These are phyloP conservation scores for Fusarium sp. DNA, from an alignment of 2,329 filamentous ascomycete species.

Conservation along the genomic window DNA sequence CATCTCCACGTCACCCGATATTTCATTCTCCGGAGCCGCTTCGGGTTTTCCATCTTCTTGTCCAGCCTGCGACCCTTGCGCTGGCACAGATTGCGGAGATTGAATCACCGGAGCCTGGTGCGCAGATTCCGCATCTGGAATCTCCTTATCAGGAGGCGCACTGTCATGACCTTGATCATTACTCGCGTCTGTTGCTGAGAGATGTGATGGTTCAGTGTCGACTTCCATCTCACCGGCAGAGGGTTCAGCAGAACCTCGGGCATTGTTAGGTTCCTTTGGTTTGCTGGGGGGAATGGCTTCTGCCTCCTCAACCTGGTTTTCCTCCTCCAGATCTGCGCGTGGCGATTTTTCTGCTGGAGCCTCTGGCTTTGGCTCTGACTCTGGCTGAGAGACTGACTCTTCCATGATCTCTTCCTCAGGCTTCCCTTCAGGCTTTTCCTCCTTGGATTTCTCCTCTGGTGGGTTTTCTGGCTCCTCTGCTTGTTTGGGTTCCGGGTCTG, in stretches of 20 bases:
- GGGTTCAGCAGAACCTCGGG: not conserved
- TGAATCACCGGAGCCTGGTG: not conserved
- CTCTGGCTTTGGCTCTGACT: not conserved
- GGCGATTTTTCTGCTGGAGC: not conserved
- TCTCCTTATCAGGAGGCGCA: not conserved
- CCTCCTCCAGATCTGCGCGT: not conserved
- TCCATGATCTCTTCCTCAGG: not conserved
- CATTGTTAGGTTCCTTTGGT: not conserved
- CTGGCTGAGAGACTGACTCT: not conserved
- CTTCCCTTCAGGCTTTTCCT: not conserved
- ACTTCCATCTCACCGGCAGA: conserved; percentile 8
- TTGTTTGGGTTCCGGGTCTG: not conserved
- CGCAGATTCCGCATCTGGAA: conserved; percentile 1
- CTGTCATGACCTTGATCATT: not conserved
- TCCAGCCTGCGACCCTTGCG: not conserved
- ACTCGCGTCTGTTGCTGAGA: not conserved
- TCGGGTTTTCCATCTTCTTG: not conserved
- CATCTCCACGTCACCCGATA: conserved; percentile 18
- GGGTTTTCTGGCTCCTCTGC: not conserved
- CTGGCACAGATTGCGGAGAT: not conserved
- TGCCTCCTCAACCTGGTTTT: not conserved
- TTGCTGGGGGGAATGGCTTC: not conserved
- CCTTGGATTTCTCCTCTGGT: not conserved
- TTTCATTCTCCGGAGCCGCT: not conserved
- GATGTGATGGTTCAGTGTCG: conserved; percentile 1